Percentiles rank a stretch among this genome's conserved stretches.
Conservation (phyloP, 2,329 filamentous ascomycete species). For the Diplodia sapinea region DNA sequence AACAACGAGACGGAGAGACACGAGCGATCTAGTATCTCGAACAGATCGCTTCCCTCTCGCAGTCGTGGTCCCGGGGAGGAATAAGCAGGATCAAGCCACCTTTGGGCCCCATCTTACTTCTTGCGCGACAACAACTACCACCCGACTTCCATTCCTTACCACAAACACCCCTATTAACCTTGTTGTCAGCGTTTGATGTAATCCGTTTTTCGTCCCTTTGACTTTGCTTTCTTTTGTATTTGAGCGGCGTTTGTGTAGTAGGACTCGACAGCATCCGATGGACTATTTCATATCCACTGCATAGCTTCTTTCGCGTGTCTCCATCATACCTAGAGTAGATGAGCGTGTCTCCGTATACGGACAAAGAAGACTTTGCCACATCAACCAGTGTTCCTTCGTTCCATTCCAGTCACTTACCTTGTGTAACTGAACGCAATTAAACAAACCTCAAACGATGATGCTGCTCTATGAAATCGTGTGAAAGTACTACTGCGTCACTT, state of each 20-base stretch:
- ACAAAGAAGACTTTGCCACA: background rate
- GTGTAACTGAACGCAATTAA: background rate
- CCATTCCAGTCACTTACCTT: background rate
- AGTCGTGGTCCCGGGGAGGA: conserved; percentile 20
- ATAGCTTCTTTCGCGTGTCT: background rate
- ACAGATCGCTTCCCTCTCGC: background rate
- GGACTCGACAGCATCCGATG: background rate
- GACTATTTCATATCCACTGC: background rate
- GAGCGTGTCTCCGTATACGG: conserved; percentile 1
- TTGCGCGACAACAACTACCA: conserved; percentile 11
- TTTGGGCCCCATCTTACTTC: conserved; percentile 24
- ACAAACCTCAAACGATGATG: background rate
- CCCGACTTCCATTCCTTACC: conserved; percentile 5
- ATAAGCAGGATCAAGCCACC: background rate
- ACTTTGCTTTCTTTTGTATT: background rate
- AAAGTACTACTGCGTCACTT: background rate
- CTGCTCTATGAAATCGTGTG: background rate
- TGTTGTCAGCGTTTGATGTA: conserved; percentile 26
- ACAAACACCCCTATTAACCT: background rate
- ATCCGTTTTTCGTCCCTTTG: conserved; percentile 20
- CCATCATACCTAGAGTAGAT: conserved; percentile 28
- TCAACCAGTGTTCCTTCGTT: background rate
- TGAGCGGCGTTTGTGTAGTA: background rate
- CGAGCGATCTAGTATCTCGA: background rate
- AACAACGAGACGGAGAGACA: conserved; percentile 25